A percentile compares a stretch with the other conserved stretches of the same genome.
phyloP scores from a whole-genome alignment of 2,329 filamentous ascomycete species.

The Thielaviopsis ethacetica region DNA sequence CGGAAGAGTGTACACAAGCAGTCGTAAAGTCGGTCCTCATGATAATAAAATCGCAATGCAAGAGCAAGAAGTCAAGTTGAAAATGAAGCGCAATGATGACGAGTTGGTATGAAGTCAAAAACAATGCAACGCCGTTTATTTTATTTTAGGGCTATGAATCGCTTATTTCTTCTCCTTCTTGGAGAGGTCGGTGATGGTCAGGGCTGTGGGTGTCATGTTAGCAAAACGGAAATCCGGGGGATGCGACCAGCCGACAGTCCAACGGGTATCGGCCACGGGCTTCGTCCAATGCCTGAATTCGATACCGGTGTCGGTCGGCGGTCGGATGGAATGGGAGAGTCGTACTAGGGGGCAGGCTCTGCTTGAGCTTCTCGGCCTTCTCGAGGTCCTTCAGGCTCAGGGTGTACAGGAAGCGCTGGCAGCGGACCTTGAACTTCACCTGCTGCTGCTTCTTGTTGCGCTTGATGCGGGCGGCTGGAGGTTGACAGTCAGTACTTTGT shows the following conservation, averaged over 20 bases:
- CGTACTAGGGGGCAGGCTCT: conserved; percentile 93
- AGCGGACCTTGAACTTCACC: conserved; percentile 99
- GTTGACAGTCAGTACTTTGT: conserved; percentile 1
- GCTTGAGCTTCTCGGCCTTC: conserved; percentile 99
- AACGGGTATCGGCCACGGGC: background rate
- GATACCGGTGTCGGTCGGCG: background rate
- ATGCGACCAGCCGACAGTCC: background rate
- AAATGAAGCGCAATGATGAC: background rate
- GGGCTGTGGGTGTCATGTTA: conserved; percentile 21
- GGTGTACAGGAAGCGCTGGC: conserved; percentile 91
- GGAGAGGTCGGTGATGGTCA: conserved; percentile 36
- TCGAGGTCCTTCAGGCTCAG: conserved; percentile 96
- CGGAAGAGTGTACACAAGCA: background rate
- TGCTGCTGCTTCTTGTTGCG: conserved; percentile 79
- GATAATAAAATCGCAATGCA: background rate
- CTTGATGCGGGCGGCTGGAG: conserved; percentile 75
- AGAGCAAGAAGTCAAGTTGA: background rate
- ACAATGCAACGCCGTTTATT: conserved; percentile 13
- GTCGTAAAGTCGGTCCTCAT: background rate
- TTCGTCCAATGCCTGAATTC: background rate
- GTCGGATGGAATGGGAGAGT: conserved; percentile 14
- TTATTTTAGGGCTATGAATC: conserved; percentile 12
- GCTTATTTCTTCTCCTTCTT: conserved; percentile 29
- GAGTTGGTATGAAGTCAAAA: conserved; percentile 5
- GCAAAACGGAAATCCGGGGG: background rate